Evolutionary conservation across 179 eudicot species (phyloP), one percentile per base, ranked within the genome.

Genomic region (Drosera spatulata): DNA sequence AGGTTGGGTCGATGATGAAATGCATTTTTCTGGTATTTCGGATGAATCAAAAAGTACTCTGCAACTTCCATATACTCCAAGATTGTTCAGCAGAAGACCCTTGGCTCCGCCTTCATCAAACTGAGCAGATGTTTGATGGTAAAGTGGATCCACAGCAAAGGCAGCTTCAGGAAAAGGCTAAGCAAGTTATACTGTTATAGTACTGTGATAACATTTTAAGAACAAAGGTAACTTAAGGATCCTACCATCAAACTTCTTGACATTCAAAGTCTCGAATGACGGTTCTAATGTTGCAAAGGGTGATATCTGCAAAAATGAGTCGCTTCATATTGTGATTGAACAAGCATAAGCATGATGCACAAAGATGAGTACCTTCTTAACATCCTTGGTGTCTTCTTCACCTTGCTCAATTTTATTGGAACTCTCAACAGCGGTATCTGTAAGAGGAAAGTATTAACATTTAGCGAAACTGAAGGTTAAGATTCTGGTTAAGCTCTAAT

Each of bases 101-200:
- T 89, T 93, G 45, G 99, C 96, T 61, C 97, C 99, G 43, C 96
- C 99, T 75, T 93, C 99, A 75, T 93, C 99, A 75, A 89, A 86
- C 75, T 93, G 97, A 10, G 99, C 93, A 52, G 99, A 82, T 67
- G 93, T 93, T 72, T 93, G 99, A 63, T 93, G 96, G 69, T 86
- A 93, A 61, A 93, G 85, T 75, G 99, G 99, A 73, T 93, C 99
- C 65, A 93, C 97, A 6, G 82, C 87, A 73, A 89, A 93, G 57
- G 99, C 93, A 75, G 77, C 96, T 93, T 22, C 33, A 22, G 33
- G 39, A 41, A 56, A 56, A 41, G 10, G 39, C 39, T 3, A 40
- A 7, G 6, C 3, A 56, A 7, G 14, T 22, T 22, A 41, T 39
- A 4, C 8, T 43, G 33, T 22, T 22, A 22, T 22, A 22, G 33